Evolutionary conservation across 176 grass and related monocot species (phyloP).

Genomic region (barley (Hordeum vulgare)): DNA sequence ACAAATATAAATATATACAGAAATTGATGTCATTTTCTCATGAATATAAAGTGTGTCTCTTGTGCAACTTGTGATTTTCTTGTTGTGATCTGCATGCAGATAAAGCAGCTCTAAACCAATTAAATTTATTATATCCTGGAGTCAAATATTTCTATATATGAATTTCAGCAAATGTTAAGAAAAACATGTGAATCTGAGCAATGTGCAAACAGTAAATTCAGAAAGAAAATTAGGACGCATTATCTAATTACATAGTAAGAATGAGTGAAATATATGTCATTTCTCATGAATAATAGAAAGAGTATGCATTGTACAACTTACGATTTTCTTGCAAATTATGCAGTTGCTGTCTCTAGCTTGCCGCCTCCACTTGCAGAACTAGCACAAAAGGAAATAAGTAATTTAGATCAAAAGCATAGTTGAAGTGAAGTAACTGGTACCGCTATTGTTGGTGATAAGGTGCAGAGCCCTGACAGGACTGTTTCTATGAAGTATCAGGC

Average conservation of each 20-base stretch:
- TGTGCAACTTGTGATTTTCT: background rate
- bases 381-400: constrained; percentile 10
- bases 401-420: background rate
- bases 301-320: constrained; percentile 25
- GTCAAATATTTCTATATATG: background rate
- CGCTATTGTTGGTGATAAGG: background rate
- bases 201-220: background rate
- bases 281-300: background rate
- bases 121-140: background rate
- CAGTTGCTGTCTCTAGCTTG: constrained; percentile 70
- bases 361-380: constrained; percentile 65
- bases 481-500: background rate
- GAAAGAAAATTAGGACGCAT: background rate
- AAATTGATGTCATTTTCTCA: background rate
- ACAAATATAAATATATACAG: background rate
- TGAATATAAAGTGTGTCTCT: background rate
- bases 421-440: background rate
- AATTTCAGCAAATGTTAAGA: background rate
- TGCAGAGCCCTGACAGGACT: background rate
- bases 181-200: background rate
- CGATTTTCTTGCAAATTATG: constrained; percentile 81
- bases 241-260: background rate
- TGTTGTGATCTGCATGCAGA: background rate
- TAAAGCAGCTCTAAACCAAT: background rate
- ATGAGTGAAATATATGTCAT: background rate